A percentile compares a stretch with the other conserved stretches of the same genome.
These are phyloP conservation scores for Hyphopichia wangnamkhiaoensis DNA, from an alignment of 1,139 yeast species.

Conservation along the genomic window DNA sequence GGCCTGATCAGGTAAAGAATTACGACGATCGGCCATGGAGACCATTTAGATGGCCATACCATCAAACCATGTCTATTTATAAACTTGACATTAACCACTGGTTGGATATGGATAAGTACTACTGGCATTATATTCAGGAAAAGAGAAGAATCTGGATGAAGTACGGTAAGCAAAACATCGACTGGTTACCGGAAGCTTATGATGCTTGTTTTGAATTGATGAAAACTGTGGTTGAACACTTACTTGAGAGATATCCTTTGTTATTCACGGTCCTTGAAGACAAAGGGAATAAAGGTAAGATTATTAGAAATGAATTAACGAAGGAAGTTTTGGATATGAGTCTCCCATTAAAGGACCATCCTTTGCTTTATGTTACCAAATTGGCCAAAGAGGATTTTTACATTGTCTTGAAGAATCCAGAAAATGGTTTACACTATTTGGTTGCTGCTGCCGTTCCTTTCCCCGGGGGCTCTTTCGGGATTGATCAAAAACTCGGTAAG, in stretches of 20 bases:
- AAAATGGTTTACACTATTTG: constrained; percentile 62
- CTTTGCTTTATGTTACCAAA: constrained; percentile 61
- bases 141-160: constrained; percentile 56
- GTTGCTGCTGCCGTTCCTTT: constrained; percentile 78
- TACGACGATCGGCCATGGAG: constrained; percentile 81
- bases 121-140: constrained; percentile 64
- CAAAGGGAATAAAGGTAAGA: constrained; percentile 28
- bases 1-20: constrained; percentile 64
- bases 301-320: constrained; percentile 61
- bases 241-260: constrained; percentile 62
- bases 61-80: constrained; percentile 76
- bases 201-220: constrained; percentile 65
- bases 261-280: constrained; percentile 55
- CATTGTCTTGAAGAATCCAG: constrained; percentile 52
- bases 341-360: constrained; percentile 60
- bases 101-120: constrained; percentile 80
- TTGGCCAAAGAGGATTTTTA: constrained; percentile 78
- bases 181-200: constrained; percentile 67
- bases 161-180: constrained; percentile 64
- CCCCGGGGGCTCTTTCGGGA: constrained; percentile 76
- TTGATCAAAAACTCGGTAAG: constrained; percentile 58
- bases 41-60: constrained; percentile 79
- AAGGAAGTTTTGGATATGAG: constrained; percentile 62
- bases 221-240: constrained; percentile 61
- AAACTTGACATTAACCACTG: constrained; percentile 71